These are phyloP conservation scores for Suhomyces tanzawaensis DNA, from an alignment of 805 yeast genomes.

Conservation along the genomic window DNA sequence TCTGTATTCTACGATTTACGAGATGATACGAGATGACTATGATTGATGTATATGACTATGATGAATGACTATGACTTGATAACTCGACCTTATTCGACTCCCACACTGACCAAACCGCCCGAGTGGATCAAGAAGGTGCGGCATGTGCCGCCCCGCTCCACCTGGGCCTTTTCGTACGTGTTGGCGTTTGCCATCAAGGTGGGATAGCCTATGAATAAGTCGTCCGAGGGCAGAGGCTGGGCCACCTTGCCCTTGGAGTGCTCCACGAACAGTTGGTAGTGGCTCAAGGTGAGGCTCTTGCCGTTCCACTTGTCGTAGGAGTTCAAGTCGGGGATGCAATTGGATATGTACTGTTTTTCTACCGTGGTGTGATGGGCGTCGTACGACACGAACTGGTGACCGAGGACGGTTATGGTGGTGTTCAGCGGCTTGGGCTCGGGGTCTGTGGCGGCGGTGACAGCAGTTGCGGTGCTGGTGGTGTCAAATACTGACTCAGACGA, in stretches of 20 bases:
- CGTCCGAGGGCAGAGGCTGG: not conserved
- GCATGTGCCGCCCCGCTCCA: slow-evolving; percentile 12
- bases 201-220: slow-evolving; percentile 8
- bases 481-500: slow-evolving; percentile 1
- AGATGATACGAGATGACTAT: too few relatives aligned
- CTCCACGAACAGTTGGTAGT: slow-evolving; percentile 6
- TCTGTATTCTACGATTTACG: too few relatives aligned
- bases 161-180: slow-evolving; percentile 2
- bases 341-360: slow-evolving; percentile 37
- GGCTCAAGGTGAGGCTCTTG: slow-evolving; percentile 10
- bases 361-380: slow-evolving; percentile 18
- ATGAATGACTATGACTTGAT: too few relatives aligned
- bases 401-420: slow-evolving; percentile 8
- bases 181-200: slow-evolving; percentile 2
- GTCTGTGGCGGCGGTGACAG: not conserved
- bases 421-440: not conserved
- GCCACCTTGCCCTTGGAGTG: not conserved
- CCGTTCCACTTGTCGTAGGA: slow-evolving; percentile 38
- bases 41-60: too few relatives aligned
- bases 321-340: slow-evolving; percentile 38
- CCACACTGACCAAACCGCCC: slow-evolving; percentile 28
- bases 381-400: slow-evolving; percentile 12
- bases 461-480: not conserved
- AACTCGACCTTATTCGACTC: too few relatives aligned
- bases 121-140: slow-evolving; percentile 25